Evolutionary conservation across 2,329 filamentous ascomycete species (phyloP).

Genomic region (Whalleya microplaca): DNA sequence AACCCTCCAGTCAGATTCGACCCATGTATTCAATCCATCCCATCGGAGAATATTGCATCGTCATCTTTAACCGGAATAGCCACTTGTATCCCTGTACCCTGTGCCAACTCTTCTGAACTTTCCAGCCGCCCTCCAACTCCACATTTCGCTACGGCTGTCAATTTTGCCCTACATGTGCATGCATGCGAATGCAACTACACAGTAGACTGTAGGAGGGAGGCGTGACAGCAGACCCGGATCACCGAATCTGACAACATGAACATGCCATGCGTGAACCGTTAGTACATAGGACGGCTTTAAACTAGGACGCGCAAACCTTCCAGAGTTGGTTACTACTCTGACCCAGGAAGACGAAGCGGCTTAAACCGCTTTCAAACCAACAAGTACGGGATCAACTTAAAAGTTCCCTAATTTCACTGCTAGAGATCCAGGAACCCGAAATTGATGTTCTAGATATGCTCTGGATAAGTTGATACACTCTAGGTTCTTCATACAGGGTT

Average conservation of each 20-base stretch:
- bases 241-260: constrained; percentile 11
- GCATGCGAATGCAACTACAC: constrained; percentile 20
- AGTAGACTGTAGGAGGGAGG: constrained; percentile 7
- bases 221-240: constrained; percentile 13
- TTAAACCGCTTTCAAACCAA: constrained; percentile 3
- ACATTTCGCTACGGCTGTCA: constrained; percentile 23
- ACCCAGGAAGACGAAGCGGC: constrained; percentile 7
- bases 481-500: no score
- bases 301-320: constrained; percentile 21
- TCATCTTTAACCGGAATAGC: constrained; percentile 27
- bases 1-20: constrained; percentile 8
- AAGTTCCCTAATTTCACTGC: no score
- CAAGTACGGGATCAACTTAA: no score
- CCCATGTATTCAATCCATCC: constrained; percentile 10
- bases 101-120: neutral
- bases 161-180: constrained; percentile 21
- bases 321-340: constrained; percentile 19
- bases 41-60: constrained; percentile 15
- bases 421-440: no score
- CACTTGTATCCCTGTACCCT: constrained; percentile 11
- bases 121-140: constrained; percentile 25
- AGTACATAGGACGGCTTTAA: neutral
- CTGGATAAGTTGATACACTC: no score
- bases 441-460: no score
- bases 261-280: constrained; percentile 9